Base-by-base conservation (phyloP, 345 rosid genomes). In the Aurinia saxatilis region DNA sequence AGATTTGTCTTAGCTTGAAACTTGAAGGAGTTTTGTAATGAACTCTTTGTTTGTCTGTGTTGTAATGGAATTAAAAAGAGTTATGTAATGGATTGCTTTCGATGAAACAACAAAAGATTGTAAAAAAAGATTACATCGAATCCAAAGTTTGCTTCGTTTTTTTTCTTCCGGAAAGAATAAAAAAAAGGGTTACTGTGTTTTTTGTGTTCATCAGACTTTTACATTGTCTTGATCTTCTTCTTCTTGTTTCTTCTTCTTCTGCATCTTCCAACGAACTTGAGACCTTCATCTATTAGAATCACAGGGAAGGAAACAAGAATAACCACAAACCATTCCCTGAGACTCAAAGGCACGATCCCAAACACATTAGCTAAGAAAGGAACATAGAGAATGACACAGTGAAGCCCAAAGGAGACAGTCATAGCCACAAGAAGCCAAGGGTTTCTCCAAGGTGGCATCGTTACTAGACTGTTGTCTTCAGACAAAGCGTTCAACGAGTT, bases 341-440 rank as follows among this genome's bases (percentile, higher is more conserved):
- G 39, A 54, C 76, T 85, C 81, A 86, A 75, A 11, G 98, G 96
- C 48, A 86, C 87, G 33, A 83, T 80, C 15, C 90, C 89, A 57
- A 92, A 92, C 58, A 85, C 76, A 16, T 85, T 58, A 2, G 95
- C 89, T 10, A 92, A 73, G 77, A 92, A 75, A 10, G 98, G 96
- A 57, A 85, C 83, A 15, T 89, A 92, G 51, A 92, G 96, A 34
- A 92, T 84, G 39, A 87, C 75, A 57, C 85, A 83, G 46, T 92
- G 98, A 27, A 92, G 88, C 40, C 83, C 89, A 8, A 92, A 77
- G 15, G 98, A 92, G 74, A 89, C 60, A 2, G 84, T 70, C 96
- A 89, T 87, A 16, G 98, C 96, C 65, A 81, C 82, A 73, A 92
- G 67, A 56, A 92, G 96, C 89, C 89, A 92, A 17, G 93, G 95